Conservation (phyloP, 2,329 filamentous ascomycete species). For the Botrytis byssoidea region DNA sequence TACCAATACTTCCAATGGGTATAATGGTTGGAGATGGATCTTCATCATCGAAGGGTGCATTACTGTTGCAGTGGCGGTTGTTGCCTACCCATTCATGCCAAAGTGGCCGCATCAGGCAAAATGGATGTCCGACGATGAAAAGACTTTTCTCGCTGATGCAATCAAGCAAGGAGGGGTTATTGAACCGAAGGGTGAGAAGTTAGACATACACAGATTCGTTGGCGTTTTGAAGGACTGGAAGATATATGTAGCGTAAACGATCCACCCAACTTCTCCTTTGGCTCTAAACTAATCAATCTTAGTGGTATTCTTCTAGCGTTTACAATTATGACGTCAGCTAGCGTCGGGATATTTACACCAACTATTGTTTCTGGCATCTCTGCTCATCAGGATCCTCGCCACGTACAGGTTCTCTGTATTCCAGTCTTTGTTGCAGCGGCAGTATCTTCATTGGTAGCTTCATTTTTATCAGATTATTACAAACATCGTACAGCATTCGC, state of each 20-base stretch:
- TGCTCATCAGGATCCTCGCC: background rate
- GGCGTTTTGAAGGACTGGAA: background rate
- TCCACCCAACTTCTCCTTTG: too few species aligned
- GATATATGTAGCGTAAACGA: background rate
- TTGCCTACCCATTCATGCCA: background rate
- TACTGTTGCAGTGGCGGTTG: background rate
- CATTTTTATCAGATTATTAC: background rate
- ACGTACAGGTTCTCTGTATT: background rate
- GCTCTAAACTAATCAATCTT: background rate
- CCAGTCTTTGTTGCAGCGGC: background rate
- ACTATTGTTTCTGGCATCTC: background rate
- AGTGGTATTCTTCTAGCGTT: background rate
- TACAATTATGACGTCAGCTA: background rate
- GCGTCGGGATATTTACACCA: background rate
- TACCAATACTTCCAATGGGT: background rate
- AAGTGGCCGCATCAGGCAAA: background rate
- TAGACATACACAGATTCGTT: background rate
- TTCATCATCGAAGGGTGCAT: constrained; percentile 1
- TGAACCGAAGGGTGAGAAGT: background rate
- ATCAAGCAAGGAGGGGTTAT: background rate
- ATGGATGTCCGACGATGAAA: background rate
- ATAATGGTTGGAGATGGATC: constrained; percentile 4
- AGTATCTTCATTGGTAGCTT: background rate
- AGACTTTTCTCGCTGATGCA: background rate
- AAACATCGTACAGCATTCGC: background rate